These are phyloP conservation scores for Vaccinium corymbosum DNA, from an alignment of 148 eudicot genomes.

Conservation along the genomic window DNA sequence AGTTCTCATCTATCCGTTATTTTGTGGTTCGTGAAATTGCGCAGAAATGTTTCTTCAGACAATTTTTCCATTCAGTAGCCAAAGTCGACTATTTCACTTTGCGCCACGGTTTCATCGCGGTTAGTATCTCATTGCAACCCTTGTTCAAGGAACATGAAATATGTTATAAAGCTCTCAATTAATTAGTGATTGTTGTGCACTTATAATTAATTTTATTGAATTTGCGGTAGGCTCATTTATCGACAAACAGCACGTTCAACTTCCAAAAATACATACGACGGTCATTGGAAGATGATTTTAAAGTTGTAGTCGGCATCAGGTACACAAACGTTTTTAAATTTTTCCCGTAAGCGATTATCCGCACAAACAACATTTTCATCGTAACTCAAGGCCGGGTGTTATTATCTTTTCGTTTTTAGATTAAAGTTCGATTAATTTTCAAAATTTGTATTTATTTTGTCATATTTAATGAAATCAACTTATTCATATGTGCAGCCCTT, in stretches of 20 bases:
- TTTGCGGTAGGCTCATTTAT: conserved; percentile 34
- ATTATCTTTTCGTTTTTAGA: no score
- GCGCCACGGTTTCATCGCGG: conserved; percentile 47
- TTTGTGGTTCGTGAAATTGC: neutral
- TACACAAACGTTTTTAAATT: neutral
- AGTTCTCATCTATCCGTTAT: neutral
- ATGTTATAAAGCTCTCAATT: neutral
- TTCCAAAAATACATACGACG: conserved; percentile 40
- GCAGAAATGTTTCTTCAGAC: conserved; percentile 45
- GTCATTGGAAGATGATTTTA: conserved; percentile 51
- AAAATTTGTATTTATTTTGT: neutral
- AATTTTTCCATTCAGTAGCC: conserved; percentile 42
- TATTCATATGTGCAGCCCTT: conserved; percentile 27
- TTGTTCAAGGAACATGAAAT: neutral
- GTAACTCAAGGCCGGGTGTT: no score
- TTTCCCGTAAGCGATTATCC: neutral
- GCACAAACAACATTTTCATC: no score
- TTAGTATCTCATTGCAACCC: conserved; percentile 12
- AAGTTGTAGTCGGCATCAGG: conserved; percentile 40
- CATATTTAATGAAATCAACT: neutral
- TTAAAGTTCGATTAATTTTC: neutral
- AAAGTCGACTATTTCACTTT: conserved; percentile 43
- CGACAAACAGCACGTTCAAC: conserved; percentile 36
- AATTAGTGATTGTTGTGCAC: neutral
- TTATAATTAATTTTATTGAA: neutral